Percentiles rank a stretch among this genome's conserved stretches.
Conservation (phyloP, 305 asterid species). For the Plantago coronopus region DNA sequence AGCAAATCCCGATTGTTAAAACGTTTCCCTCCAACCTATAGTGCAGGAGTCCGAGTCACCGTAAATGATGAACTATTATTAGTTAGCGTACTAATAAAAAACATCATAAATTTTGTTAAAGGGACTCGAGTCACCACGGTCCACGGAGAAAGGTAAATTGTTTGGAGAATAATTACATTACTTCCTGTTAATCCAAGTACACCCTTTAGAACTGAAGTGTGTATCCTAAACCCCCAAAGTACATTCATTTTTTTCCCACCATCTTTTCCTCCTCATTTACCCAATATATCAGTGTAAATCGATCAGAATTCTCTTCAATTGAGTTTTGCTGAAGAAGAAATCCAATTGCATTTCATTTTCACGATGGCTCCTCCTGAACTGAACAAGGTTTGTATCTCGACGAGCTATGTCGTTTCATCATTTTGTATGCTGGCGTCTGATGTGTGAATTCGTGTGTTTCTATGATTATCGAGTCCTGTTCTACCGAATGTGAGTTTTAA, state of each 20-base stretch:
- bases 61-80: no score
- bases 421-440: not conserved
- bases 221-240: slow-evolving; percentile 8
- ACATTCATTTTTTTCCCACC: slow-evolving; percentile 23
- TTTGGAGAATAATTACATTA: no score
- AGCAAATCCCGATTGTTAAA: no score
- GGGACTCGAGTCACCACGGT: no score
- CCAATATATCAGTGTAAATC: slow-evolving; percentile 13
- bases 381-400: slow-evolving; percentile 29
- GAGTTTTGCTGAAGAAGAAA: slow-evolving; percentile 6
- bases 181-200: no score
- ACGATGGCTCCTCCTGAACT: slow-evolving; percentile 33
- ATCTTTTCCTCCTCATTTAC: slow-evolving; percentile 28
- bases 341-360: slow-evolving; percentile 15
- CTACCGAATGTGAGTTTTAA: slow-evolving; percentile 11
- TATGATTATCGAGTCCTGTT: not conserved
- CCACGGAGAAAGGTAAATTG: no score
- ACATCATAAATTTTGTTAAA: no score
- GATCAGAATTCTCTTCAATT: slow-evolving; percentile 11
- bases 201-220: not conserved
- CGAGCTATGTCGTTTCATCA: not conserved
- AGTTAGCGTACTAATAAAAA: no score
- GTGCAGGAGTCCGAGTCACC: no score
- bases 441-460: not conserved
- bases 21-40: no score